Evolutionary conservation across 805 yeast genomes (phyloP).

Genomic region (Metschnikowia drakensbergensis): DNA sequence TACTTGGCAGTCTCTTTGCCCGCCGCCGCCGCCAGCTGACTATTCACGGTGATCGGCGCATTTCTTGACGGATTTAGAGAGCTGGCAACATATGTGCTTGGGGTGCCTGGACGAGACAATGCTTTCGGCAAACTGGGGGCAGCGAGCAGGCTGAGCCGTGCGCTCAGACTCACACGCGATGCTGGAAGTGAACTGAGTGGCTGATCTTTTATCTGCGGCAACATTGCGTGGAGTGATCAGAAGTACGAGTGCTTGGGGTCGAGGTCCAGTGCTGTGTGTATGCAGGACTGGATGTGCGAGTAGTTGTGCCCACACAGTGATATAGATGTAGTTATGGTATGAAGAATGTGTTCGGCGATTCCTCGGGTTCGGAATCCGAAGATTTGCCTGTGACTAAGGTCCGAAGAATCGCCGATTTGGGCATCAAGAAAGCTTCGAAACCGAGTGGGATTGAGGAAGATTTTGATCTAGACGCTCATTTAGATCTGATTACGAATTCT

Average conservation of each 20-base stretch:
- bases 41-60: slow-evolving; percentile 23
- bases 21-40: slow-evolving; percentile 15
- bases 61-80: slow-evolving; percentile 38
- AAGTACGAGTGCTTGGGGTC: background rate
- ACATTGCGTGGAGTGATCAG: slow-evolving; percentile 16
- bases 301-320: background rate
- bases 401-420: background rate
- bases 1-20: slow-evolving; percentile 26
- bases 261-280: background rate
- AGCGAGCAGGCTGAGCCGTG: slow-evolving; percentile 26
- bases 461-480: background rate
- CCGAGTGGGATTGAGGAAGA: background rate
- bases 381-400: slow-evolving; percentile 1
- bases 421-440: background rate
- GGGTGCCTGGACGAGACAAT: slow-evolving; percentile 17
- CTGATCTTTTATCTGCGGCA: slow-evolving; percentile 26
- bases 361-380: slow-evolving; percentile 13
- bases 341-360: slow-evolving; percentile 16
- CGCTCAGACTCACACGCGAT: slow-evolving; percentile 34
- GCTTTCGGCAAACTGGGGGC: slow-evolving; percentile 8
- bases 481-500: background rate
- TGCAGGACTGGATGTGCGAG: background rate
- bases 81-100: slow-evolving; percentile 30
- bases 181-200: slow-evolving; percentile 32
- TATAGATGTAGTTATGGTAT: slow-evolving; percentile 1